Base-by-base conservation (phyloP, 345 rosid species). In the Pugionium dolabratum region DNA sequence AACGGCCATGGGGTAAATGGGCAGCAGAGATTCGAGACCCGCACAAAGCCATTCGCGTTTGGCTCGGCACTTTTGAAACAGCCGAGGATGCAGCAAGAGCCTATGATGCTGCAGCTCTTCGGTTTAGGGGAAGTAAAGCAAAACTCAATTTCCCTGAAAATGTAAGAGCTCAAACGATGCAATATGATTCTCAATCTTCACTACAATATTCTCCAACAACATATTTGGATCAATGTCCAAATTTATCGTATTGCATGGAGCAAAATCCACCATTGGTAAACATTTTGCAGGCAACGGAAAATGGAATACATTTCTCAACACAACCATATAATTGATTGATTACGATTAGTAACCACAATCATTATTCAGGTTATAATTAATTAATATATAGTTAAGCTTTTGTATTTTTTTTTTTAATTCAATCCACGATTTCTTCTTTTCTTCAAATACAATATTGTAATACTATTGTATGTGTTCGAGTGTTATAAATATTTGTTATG, bases 71-170 rank as follows among this genome's bases (percentile, higher is more conserved):
- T 18, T 18, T 18, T 18, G 18, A 18, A 18, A 18, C 18, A 18
- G 18, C 18, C 18, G 18, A 18, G 64, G 94, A 85, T 0, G 95
- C 94, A 0, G 95, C 97, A 26, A 80, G 83, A 74, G 90, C 97
- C 0, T 90, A 90, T 31, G 95, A 90, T 47, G 90, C 79, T 0
- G 97, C 97, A 0, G 95, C 90, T 0, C 78, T 90, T 27, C 64
- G 87, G 11, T 90, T 90, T 76, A 83, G 95, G 35, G 95, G 95
- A 52, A 85, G 76, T 86, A 84, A 86, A 54, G 97, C 94, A 4
- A 87, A 87, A 67, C 57, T 62, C 9, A 49, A 62, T 49, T 62
- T 62, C n/a, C 67, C 67, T n/a, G 56, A 49, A 62, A 48, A 28
- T 29, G 67, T 62, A 6, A 57, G 57, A 49, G 37, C 36, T 62